Evolutionary conservation across 2,329 filamentous ascomycete species (phyloP).

Genomic region (Penicillium sp.): DNA sequence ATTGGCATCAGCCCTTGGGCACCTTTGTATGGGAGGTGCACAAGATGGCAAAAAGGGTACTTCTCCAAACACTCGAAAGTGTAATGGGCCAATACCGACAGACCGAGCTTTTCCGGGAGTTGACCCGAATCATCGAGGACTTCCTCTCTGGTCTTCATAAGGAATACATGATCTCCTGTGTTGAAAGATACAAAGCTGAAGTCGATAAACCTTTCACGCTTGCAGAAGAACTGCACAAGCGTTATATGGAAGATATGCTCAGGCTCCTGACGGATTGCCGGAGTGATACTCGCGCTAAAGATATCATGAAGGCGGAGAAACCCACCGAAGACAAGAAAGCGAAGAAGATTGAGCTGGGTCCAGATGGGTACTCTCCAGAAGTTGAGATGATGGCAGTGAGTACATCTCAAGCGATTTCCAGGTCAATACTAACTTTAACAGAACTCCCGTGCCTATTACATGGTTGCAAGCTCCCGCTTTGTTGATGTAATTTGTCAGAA

Average conservation of each 20-base stretch:
- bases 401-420: background rate
- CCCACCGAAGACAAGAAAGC: slow-evolving; percentile 21
- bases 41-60: slow-evolving; percentile 32
- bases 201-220: slow-evolving; percentile 62
- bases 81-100: slow-evolving; percentile 40
- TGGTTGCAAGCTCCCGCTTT: slow-evolving; percentile 44
- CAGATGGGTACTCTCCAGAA: slow-evolving; percentile 42
- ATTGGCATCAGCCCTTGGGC: slow-evolving; percentile 62
- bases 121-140: slow-evolving; percentile 46
- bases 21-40: slow-evolving; percentile 41
- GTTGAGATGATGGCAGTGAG: slow-evolving; percentile 49
- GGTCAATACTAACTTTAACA: slow-evolving; percentile 23
- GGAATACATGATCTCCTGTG: slow-evolving; percentile 49
- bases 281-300: slow-evolving; percentile 15
- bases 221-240: slow-evolving; percentile 29
- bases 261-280: slow-evolving; percentile 26
- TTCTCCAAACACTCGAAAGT: slow-evolving; percentile 53
- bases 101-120: slow-evolving; percentile 39
- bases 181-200: slow-evolving; percentile 59
- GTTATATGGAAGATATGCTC: slow-evolving; percentile 15
- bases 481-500: slow-evolving; percentile 45
- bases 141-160: slow-evolving; percentile 52
- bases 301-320: slow-evolving; percentile 12
- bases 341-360: slow-evolving; percentile 32
- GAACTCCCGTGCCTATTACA: slow-evolving; percentile 44